phyloP scores from a whole-genome alignment of 2,329 filamentous ascomycete species.

The Stachybotrys echinatus region DNA sequence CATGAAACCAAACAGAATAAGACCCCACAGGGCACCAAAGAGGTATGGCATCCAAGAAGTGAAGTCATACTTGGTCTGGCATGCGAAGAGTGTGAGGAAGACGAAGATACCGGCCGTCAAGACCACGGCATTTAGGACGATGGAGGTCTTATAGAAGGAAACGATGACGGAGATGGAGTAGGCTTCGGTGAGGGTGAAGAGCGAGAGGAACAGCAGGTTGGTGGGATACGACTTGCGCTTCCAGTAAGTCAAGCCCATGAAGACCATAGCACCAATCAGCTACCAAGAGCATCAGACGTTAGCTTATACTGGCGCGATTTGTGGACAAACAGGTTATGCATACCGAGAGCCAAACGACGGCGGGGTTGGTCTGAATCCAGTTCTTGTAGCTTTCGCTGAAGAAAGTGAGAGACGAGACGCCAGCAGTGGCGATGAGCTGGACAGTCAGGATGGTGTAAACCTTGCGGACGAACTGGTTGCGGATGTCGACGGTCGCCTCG shows the following conservation, averaged over 20 bases:
- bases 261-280: conserved; percentile 75
- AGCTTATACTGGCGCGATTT: conserved; percentile 5
- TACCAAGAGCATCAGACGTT: conserved; percentile 20
- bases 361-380: conserved; percentile 83
- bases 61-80: conserved; percentile 98
- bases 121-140: conserved; percentile 86
- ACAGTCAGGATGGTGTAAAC: conserved; percentile 98
- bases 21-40: conserved; percentile 82
- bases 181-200: conserved; percentile 87
- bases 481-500: conserved; percentile 90
- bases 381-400: conserved; percentile 70
- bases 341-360: conserved; percentile 80
- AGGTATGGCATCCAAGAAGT: conserved; percentile 96
- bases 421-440: conserved; percentile 80
- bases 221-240: conserved; percentile 93
- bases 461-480: conserved; percentile 95
- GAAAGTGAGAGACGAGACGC: conserved; percentile 80
- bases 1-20: conserved; percentile 93
- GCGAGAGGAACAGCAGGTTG: conserved; percentile 86
- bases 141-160: conserved; percentile 76
- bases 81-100: conserved; percentile 80
- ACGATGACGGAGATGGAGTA: conserved; percentile 92
- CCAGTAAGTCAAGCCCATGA: conserved; percentile 88
- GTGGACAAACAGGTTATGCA: conserved; percentile 16
- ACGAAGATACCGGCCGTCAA: conserved; percentile 82